A percentile compares a stretch with the other conserved stretches of the same genome.
phyloP scores from a whole-genome alignment of 148 eudicot species.

The Nyssa sinensis region DNA sequence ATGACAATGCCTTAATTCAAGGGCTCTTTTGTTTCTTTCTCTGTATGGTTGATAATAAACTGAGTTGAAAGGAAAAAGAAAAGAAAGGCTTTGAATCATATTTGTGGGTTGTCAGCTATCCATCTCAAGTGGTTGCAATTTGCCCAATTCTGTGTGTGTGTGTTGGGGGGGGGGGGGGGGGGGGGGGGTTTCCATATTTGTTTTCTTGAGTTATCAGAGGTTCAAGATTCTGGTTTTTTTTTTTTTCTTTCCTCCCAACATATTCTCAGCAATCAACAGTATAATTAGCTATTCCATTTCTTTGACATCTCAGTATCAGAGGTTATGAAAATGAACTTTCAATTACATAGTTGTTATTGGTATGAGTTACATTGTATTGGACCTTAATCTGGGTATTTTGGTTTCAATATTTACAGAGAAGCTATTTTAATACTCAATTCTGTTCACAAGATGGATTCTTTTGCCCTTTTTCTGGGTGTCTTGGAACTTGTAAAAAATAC shows the following conservation, averaged over 20 bases:
- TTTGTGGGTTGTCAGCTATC: background rate
- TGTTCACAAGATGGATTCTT: background rate
- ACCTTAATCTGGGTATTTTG: background rate
- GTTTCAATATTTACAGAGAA: background rate
- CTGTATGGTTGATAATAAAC: constrained; percentile 9
- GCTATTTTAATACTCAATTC: background rate
- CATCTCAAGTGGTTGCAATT: background rate
- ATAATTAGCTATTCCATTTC: too few species aligned
- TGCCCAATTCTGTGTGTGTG: background rate
- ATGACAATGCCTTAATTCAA: background rate
- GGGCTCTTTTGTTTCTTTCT: background rate
- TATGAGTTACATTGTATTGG: background rate
- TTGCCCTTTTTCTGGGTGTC: constrained; percentile 3
- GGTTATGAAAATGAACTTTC: constrained; percentile 3
- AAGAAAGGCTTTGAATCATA: background rate
- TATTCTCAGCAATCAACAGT: constrained; percentile 5
- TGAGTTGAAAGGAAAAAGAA: background rate
- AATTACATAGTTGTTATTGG: background rate
- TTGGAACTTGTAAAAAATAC: background rate
- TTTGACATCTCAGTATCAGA: constrained; percentile 6
- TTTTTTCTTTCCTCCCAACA: background rate
- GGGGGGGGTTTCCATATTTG: too few species aligned
- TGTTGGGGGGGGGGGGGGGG: too few species aligned
- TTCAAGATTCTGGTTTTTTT: background rate
- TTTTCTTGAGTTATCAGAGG: background rate